phyloP scores from a whole-genome alignment of 345 rosid species.

The Camelina sativa region DNA sequence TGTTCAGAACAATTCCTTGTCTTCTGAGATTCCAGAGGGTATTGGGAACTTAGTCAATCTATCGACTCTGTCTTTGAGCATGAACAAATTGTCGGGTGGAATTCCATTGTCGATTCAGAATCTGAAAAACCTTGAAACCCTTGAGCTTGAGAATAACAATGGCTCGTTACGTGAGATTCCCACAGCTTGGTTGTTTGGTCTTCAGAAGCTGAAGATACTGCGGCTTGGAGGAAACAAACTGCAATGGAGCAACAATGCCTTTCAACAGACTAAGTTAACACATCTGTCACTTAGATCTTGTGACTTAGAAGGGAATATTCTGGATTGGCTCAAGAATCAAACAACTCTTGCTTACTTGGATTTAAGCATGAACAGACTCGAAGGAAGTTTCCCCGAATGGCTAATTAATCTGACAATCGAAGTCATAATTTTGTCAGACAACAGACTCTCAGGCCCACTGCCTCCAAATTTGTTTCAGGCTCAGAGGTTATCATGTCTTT shows the following conservation, averaged over 20 bases:
- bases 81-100: slow-evolving; percentile 44
- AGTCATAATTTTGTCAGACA: slow-evolving; percentile 47
- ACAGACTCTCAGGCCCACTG: slow-evolving; percentile 51
- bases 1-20: slow-evolving; percentile 34
- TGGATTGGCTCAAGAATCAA: slow-evolving; percentile 50
- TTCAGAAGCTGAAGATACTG: slow-evolving; percentile 40
- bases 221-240: slow-evolving; percentile 52
- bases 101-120: slow-evolving; percentile 47
- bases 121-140: slow-evolving; percentile 40
- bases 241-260: slow-evolving; percentile 46
- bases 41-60: slow-evolving; percentile 44
- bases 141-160: slow-evolving; percentile 43
- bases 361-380: slow-evolving; percentile 50
- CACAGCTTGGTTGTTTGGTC: slow-evolving; percentile 47
- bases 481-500: slow-evolving; percentile 31
- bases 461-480: slow-evolving; percentile 49
- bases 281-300: slow-evolving; percentile 50
- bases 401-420: slow-evolving; percentile 43
- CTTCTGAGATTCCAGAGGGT: slow-evolving; percentile 44
- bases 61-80: slow-evolving; percentile 33
- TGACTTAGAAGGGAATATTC: slow-evolving; percentile 49
- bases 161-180: slow-evolving; percentile 49
- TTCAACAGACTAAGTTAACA: slow-evolving; percentile 39
- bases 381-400: slow-evolving; percentile 51
- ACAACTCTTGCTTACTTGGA: slow-evolving; percentile 45